Evolutionary conservation across 1,139 yeast genomes (phyloP).

Genomic region (Saccharomycopsis phalli): DNA sequence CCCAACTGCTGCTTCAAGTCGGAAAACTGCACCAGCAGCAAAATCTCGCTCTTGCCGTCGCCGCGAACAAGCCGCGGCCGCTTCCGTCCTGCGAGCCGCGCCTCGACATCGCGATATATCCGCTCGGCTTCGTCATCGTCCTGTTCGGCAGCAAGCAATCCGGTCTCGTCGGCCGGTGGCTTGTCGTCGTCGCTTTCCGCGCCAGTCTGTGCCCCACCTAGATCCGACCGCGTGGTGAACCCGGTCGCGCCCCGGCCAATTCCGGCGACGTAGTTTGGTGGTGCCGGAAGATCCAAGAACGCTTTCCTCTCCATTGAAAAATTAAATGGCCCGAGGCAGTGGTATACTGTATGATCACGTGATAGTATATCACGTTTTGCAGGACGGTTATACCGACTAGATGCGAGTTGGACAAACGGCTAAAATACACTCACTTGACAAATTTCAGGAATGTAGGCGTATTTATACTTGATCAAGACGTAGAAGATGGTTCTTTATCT

Average conservation of each 20-base stretch:
- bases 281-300: slow-evolving; percentile 84
- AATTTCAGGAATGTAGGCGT: no score
- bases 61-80: slow-evolving; percentile 29
- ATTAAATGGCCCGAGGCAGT: no score
- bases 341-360: no score
- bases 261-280: slow-evolving; percentile 87
- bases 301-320: slow-evolving; percentile 44
- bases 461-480: no score
- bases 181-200: slow-evolving; percentile 26
- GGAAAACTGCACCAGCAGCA: no score
- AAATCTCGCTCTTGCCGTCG: slow-evolving; percentile 25
- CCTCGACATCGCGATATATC: slow-evolving; percentile 59
- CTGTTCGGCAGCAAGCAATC: slow-evolving; percentile 30
- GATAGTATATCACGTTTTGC: no score
- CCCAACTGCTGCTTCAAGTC: slow-evolving; percentile 59
- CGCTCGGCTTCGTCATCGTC: slow-evolving; percentile 75
- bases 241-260: slow-evolving; percentile 95
- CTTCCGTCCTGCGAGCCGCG: slow-evolving; percentile 36
- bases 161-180: slow-evolving; percentile 24
- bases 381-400: no score
- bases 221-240: slow-evolving; percentile 74
- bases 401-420: no score
- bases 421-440: no score
- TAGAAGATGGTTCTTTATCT: no score
- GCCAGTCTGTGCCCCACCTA: slow-evolving; percentile 26